Conservation (phyloP, 108 stramenopile species). For the Cylindrotheca fusiformis region DNA sequence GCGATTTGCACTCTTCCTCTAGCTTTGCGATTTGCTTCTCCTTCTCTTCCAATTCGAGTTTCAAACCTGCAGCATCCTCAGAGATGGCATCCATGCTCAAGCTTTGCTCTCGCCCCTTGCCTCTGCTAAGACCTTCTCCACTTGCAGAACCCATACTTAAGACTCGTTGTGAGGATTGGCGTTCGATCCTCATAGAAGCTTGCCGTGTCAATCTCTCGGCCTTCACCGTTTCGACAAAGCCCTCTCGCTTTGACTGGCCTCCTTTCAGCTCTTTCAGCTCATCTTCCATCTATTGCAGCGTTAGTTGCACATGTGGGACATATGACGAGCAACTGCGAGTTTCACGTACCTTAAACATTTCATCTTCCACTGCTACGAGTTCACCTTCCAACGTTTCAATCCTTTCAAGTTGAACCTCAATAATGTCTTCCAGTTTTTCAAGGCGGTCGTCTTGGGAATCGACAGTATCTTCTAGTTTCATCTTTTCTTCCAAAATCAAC, state of each 20-base stretch:
- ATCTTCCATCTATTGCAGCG: conserved; percentile 14
- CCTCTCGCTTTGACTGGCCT: neutral
- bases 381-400: conserved; percentile 19
- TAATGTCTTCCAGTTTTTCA: conserved; percentile 18
- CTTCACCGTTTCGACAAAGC: neutral
- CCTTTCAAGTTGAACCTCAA: conserved; percentile 20
- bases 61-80: neutral
- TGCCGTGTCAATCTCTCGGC: neutral
- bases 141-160: neutral
- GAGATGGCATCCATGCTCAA: neutral
- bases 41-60: conserved; percentile 7
- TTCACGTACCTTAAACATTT: conserved; percentile 6
- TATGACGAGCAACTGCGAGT: neutral
- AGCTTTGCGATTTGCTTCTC: conserved; percentile 3
- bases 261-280: conserved; percentile 8
- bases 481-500: conserved; percentile 9
- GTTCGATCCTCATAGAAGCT: neutral
- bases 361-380: conserved; percentile 21
- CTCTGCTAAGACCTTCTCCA: neutral
- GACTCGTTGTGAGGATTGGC: neutral
- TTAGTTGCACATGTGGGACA: too few species aligned
- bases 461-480: conserved; percentile 10
- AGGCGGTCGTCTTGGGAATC: conserved; percentile 19
- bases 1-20: conserved; percentile 5
- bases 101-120: neutral